A percentile compares a stretch with the other conserved stretches of the same genome.
These are phyloP conservation scores for Trichoderma sp. DNA, from an alignment of 2,329 filamentous ascomycete genomes.

Conservation along the genomic window DNA sequence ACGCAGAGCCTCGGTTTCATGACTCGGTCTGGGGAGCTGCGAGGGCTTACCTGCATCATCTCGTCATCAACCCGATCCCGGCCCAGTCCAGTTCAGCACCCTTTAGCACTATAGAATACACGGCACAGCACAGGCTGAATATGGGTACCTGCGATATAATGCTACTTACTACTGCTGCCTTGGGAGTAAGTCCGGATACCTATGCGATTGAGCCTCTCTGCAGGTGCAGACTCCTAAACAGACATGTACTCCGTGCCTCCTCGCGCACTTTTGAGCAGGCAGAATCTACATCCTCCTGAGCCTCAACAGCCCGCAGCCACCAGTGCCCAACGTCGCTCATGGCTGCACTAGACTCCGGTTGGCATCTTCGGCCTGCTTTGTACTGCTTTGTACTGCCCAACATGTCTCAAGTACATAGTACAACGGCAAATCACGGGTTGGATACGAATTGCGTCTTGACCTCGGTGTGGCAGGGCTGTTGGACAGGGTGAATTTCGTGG, in stretches of 20 bases:
- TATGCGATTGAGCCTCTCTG: no score
- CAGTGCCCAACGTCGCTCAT: neutral
- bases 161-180: no score
- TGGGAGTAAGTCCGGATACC: no score
- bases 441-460: neutral
- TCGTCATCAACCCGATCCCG: neutral
- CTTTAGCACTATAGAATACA: neutral
- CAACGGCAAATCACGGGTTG: conserved; percentile 4
- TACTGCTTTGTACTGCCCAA: neutral
- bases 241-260: neutral
- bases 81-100: neutral
- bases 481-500: neutral
- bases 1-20: neutral
- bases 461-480: neutral
- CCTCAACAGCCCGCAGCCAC: conserved; percentile 1
- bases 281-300: conserved; percentile 1
- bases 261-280: neutral
- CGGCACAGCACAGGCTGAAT: neutral
- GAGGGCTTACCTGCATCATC: neutral
- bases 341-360: neutral
- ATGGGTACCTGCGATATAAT: no score
- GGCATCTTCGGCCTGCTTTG: neutral
- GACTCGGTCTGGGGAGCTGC: neutral
- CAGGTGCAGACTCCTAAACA: no score
- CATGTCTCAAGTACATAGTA: neutral